Evolutionary conservation across 148 eudicot genomes (phyloP).

Genomic region (Limonium bicolor): DNA sequence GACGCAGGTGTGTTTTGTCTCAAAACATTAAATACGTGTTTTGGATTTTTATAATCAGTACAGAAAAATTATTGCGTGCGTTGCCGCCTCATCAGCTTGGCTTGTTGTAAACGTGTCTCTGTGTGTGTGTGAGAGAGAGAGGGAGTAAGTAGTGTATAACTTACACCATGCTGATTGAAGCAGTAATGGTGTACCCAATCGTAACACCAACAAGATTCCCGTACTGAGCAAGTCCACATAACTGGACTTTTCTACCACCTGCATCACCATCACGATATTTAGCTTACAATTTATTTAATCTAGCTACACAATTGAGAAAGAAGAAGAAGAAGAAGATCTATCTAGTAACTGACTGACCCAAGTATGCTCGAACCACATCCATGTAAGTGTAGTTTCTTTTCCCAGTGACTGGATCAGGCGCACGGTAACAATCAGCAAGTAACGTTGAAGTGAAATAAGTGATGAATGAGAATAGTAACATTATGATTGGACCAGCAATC

Average conservation of each 20-base stretch:
- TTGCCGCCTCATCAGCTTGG: no score
- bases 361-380: conserved; percentile 7
- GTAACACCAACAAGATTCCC: conserved; percentile 36
- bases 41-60: no score
- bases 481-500: conserved; percentile 5
- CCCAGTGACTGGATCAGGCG: conserved; percentile 9
- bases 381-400: conserved; percentile 12
- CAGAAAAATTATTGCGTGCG: no score
- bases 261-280: not conserved
- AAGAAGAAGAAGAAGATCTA: not conserved
- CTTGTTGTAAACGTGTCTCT: no score
- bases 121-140: no score
- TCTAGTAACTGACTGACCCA: not conserved
- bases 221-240: conserved; percentile 15
- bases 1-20: no score
- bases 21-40: no score
- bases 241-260: not conserved
- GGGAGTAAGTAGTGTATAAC: conserved; percentile 1
- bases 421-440: conserved; percentile 9
- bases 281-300: not conserved
- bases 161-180: conserved; percentile 51
- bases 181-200: conserved; percentile 53
- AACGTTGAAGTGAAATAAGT: conserved; percentile 7
- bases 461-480: conserved; percentile 7
- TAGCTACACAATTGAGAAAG: not conserved